Percentiles rank a stretch among this genome's conserved stretches.
phyloP scores from a whole-genome alignment of 495 filamentous ascomycete species.

The Neurospora discreta region DNA sequence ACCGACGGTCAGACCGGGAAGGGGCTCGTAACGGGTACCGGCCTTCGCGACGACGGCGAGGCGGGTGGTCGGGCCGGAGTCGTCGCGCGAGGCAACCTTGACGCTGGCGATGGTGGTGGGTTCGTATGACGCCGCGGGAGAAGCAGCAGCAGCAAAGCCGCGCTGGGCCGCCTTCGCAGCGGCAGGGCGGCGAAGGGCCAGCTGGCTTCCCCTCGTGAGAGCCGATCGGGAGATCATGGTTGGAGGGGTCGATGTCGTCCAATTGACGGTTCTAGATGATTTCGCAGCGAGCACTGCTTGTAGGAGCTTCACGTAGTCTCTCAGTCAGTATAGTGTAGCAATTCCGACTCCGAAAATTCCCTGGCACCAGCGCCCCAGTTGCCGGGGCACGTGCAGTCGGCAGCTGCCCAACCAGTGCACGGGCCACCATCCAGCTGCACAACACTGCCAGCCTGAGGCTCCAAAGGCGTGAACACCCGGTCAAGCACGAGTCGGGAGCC shows the following conservation, averaged over 20 bases:
- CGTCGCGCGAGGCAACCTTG: conserved; percentile 83
- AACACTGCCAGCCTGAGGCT: not conserved
- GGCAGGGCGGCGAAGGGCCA: conserved; percentile 58
- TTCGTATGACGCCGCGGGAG: conserved; percentile 71
- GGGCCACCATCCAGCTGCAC: not conserved
- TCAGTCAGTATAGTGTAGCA: not conserved
- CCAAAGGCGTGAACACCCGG: not conserved
- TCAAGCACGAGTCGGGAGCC: not conserved
- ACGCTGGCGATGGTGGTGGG: conserved; percentile 73
- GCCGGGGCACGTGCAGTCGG: not conserved
- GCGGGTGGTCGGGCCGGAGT: conserved; percentile 75
- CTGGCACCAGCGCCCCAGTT: conserved; percentile 9
- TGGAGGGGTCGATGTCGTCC: conserved; percentile 37
- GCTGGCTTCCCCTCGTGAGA: conserved; percentile 65
- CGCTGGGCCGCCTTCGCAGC: conserved; percentile 45
- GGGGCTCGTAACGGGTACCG: conserved; percentile 79
- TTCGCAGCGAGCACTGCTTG: conserved; percentile 19
- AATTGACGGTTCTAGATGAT: conserved; percentile 31
- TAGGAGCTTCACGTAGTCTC: conserved; percentile 6
- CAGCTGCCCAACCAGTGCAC: not conserved
- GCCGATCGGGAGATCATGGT: conserved; percentile 80
- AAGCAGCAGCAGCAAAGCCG: conserved; percentile 70
- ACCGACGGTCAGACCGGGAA: conserved; percentile 80
- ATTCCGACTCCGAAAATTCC: conserved; percentile 26
- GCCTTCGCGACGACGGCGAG: conserved; percentile 86